Conservation (phyloP, 306 rosid genomes). For the Vachellia collinsii region DNA sequence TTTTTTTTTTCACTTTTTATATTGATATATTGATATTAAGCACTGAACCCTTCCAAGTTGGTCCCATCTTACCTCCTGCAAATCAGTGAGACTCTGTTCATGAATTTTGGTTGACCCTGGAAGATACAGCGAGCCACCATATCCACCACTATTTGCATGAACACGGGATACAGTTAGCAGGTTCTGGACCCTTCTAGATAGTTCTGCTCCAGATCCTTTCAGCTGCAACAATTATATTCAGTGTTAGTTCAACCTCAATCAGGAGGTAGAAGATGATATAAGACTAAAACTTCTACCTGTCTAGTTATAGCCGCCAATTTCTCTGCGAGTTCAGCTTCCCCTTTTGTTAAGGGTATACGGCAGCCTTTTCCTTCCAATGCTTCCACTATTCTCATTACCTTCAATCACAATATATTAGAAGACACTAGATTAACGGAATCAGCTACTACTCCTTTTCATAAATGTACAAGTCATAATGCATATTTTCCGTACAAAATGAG, state of each 20-base stretch:
- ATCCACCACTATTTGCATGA: slow-evolving; percentile 65
- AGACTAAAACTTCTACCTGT: slow-evolving; percentile 57
- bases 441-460: neutral
- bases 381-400: slow-evolving; percentile 93
- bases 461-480: slow-evolving; percentile 2
- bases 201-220: slow-evolving; percentile 90
- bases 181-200: slow-evolving; percentile 91
- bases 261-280: neutral
- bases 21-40: neutral
- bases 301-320: slow-evolving; percentile 84
- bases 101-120: slow-evolving; percentile 87
- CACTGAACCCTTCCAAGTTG: neutral
- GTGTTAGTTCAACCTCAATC: slow-evolving; percentile 38
- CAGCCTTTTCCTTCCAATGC: slow-evolving; percentile 93
- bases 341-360: slow-evolving; percentile 85
- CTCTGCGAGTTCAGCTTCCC: slow-evolving; percentile 92
- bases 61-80: slow-evolving; percentile 77
- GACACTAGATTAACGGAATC: neutral
- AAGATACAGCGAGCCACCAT: slow-evolving; percentile 65
- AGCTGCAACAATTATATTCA: slow-evolving; percentile 56
- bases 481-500: neutral
- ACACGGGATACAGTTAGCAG: slow-evolving; percentile 71
- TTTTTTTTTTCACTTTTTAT: neutral
- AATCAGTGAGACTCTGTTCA: slow-evolving; percentile 78
- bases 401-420: slow-evolving; percentile 36